These are phyloP conservation scores for Fusarium hostae DNA, from an alignment of 2,329 filamentous ascomycete species.

Conservation along the genomic window DNA sequence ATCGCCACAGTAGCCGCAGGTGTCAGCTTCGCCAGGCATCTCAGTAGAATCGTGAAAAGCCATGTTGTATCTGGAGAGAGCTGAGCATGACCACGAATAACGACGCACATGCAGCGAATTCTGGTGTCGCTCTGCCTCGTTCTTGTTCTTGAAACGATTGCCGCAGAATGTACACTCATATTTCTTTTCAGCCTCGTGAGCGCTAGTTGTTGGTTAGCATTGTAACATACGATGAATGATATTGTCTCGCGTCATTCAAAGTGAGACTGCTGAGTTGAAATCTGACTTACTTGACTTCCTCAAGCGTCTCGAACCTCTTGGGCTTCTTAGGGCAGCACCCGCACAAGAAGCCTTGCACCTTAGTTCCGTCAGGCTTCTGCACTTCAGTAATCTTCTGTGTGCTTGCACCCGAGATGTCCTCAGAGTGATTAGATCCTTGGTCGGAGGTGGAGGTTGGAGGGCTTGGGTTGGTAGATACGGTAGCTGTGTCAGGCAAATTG, in stretches of 20 bases:
- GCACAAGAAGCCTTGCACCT: slow-evolving; percentile 58
- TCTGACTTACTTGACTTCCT: slow-evolving; percentile 73
- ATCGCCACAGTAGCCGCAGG: slow-evolving; percentile 94
- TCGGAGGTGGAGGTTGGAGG: slow-evolving; percentile 58
- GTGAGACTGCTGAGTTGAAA: slow-evolving; percentile 1
- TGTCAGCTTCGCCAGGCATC: slow-evolving; percentile 75
- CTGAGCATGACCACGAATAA: slow-evolving; percentile 97
- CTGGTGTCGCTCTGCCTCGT: slow-evolving; percentile 95
- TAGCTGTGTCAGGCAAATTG: slow-evolving; percentile 61
- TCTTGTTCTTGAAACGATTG: slow-evolving; percentile 99
- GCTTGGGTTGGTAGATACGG: slow-evolving; percentile 61
- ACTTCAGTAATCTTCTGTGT: slow-evolving; percentile 65
- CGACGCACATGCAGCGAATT: slow-evolving; percentile 92
- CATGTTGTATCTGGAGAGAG: slow-evolving; percentile 78
- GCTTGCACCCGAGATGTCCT: slow-evolving; percentile 60
- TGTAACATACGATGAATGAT: background rate
- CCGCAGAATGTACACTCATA: slow-evolving; percentile 93
- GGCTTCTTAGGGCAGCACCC: slow-evolving; percentile 46
- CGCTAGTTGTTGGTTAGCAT: slow-evolving; percentile 60
- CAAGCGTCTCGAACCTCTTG: slow-evolving; percentile 31
- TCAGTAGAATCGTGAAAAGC: slow-evolving; percentile 87
- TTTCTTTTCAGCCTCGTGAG: slow-evolving; percentile 94
- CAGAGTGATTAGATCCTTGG: slow-evolving; percentile 55
- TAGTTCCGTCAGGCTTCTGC: slow-evolving; percentile 57
- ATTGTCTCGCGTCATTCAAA: slow-evolving; percentile 3